Evolutionary conservation across 768 basidiomycete genomes (phyloP), one percentile per base, ranked within the genome.

Genomic region (Crassisporium funariophilum): DNA sequence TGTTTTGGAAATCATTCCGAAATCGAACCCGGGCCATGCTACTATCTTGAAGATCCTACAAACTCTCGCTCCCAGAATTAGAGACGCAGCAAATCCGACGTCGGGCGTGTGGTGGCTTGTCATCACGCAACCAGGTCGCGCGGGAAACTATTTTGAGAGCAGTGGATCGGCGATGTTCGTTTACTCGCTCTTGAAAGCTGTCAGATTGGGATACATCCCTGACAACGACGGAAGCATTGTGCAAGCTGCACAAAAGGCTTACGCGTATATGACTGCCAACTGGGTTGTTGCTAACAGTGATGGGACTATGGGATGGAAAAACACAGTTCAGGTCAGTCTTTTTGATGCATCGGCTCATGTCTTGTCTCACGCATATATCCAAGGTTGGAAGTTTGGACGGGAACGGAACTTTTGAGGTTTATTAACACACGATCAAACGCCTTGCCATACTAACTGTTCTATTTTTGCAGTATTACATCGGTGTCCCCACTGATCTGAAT

Each of bases 31-130:
- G 2, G 67, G 67, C 8, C 58, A 67, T 24, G 29, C 46, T 0
- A 43, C 53, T 5, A 62, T 76, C 16, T 64, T 73, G n/a, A 25
- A 45, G 5, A 66, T 69, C 27, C 59, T 74, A 11, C 58, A 57
- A 31, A 62, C 55, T 0, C 60, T 79, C 10, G 62, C 62, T 0
- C 73, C 72, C 3, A 58, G 56, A 13, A 53, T 78, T 6, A 56
- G 56, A 6, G 66, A 64, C 42, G 73, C 74, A 0, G 73, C 74
- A 0, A 73, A 76, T 44, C 59, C 64, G 4, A 44, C 40, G 2
- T 63, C 61, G 10, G 75, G 74, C 15, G 75, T 65, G 12, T 79
- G 76, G 74, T 78, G 76, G 77, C 65, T 77, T 21, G 75, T 79
- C n/a, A 63, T 77, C 20, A 74, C 71, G 8, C 71, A 77, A 53